phyloP scores from a whole-genome alignment of 768 basidiomycete genomes.

The Chiua virens region DNA sequence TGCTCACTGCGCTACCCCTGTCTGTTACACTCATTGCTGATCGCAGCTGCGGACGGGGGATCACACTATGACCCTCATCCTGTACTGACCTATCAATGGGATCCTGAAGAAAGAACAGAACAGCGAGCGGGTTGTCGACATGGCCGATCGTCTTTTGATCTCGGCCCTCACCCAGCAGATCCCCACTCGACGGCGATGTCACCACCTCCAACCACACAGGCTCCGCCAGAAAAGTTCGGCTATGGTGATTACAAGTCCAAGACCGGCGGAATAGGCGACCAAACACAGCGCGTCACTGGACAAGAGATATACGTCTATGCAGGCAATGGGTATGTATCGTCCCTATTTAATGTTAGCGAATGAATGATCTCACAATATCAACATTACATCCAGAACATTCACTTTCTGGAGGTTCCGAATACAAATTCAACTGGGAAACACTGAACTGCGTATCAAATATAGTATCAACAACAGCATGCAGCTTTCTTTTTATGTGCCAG shows the following conservation, averaged over 20 bases:
- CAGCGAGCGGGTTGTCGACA: slow-evolving; percentile 15
- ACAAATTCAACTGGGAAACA: slow-evolving; percentile 67
- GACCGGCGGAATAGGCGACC: slow-evolving; percentile 23
- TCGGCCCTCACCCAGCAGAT: slow-evolving; percentile 75
- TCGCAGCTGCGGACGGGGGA: slow-evolving; percentile 70
- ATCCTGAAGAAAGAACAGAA: slow-evolving; percentile 46
- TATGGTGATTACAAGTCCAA: slow-evolving; percentile 20
- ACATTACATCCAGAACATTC: slow-evolving; percentile 54
- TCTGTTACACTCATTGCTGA: neutral
- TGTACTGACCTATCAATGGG: slow-evolving; percentile 69
- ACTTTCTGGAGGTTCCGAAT: slow-evolving; percentile 96
- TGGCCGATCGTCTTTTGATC: slow-evolving; percentile 45
- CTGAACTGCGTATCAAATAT: slow-evolving; percentile 80
- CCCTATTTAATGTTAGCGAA: neutral
- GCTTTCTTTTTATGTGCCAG: slow-evolving; percentile 84
- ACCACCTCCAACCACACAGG: slow-evolving; percentile 10
- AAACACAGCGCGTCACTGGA: slow-evolving; percentile 48
- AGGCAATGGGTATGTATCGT: slow-evolving; percentile 47
- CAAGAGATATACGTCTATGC: slow-evolving; percentile 74
- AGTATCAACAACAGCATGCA: slow-evolving; percentile 77
- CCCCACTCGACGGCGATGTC: slow-evolving; percentile 53
- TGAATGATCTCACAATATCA: neutral
- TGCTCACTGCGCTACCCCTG: neutral
- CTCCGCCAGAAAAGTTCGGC: slow-evolving; percentile 1
- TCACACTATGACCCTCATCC: slow-evolving; percentile 79